Evolutionary conservation across 192 early-diverging fungal species (phyloP).

Genomic region (Linnemannia exigua): DNA sequence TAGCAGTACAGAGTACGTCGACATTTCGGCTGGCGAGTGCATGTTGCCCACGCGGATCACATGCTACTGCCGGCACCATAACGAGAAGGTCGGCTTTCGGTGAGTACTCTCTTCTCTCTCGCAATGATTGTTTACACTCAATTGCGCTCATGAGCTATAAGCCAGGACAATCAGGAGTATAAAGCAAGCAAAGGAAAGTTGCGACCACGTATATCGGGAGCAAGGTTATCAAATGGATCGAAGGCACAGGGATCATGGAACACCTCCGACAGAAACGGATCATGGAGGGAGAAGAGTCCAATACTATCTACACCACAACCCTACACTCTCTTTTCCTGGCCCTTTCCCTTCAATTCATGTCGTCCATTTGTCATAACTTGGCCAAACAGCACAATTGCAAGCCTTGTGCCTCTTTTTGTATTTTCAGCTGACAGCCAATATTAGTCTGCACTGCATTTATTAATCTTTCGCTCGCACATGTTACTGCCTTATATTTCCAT

Average conservation of each 20-base stretch:
- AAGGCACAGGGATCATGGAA: background rate
- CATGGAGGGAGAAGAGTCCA: background rate
- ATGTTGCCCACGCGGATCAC: conserved; percentile 86
- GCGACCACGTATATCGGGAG: background rate
- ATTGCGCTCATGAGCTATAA: background rate
- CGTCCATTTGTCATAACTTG: background rate
- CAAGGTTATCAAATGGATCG: background rate
- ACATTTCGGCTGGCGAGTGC: conserved; percentile 82
- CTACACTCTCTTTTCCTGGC: background rate
- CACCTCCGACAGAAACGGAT: background rate
- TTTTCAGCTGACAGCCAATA: conserved; percentile 46
- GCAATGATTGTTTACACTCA: background rate
- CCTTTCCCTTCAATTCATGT: background rate
- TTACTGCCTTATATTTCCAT: conserved; percentile 11
- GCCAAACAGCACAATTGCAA: background rate
- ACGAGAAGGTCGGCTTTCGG: conserved; percentile 85
- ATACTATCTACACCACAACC: background rate
- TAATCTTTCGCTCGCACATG: conserved; percentile 29
- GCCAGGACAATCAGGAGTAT: background rate
- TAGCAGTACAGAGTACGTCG: conserved; percentile 79
- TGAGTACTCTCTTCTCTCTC: conserved; percentile 8
- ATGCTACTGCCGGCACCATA: conserved; percentile 91
- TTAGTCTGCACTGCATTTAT: background rate
- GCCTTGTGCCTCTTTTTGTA: background rate
- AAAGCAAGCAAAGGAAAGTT: background rate